These are phyloP conservation scores for Triangularia setosa DNA, from an alignment of 2,329 filamentous ascomycete genomes.

Conservation along the genomic window DNA sequence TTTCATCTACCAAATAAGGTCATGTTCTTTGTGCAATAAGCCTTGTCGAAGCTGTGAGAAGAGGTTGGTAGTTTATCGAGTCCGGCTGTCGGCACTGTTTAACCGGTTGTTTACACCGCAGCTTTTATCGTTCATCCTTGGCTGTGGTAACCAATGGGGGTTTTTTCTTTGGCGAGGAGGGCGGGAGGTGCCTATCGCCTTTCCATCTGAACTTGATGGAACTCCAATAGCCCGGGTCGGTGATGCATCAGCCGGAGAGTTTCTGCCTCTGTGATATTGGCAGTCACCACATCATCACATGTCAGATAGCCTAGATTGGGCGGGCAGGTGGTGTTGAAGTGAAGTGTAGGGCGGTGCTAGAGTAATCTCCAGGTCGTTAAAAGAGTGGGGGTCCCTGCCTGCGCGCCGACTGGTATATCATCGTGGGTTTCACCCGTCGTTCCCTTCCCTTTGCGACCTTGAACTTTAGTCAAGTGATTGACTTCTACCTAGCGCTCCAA, in stretches of 20 bases:
- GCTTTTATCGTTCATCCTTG: neutral
- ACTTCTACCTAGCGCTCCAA: neutral
- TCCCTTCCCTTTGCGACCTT: neutral
- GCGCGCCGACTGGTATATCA: neutral
- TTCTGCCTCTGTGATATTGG: neutral
- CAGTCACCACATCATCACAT: neutral
- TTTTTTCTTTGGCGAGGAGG: too few species aligned
- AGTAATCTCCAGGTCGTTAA: neutral
- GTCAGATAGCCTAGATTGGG: neutral
- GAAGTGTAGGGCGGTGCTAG: neutral
- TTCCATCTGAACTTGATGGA: neutral
- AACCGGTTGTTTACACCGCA: neutral
- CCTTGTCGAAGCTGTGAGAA: neutral
- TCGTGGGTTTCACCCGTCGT: neutral
- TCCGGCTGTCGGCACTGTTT: neutral
- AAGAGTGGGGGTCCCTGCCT: neutral
- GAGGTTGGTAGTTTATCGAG: neutral
- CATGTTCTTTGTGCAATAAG: neutral
- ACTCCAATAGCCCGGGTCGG: neutral
- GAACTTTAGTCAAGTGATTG: neutral
- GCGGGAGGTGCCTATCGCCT: neutral
- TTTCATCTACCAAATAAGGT: neutral
- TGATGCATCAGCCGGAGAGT: neutral
- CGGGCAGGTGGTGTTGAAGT: neutral
- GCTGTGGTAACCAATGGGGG: too few species aligned